Base-by-base conservation (phyloP, 2,329 filamentous ascomycete genomes). In the Dactylellina parvicollis region DNA sequence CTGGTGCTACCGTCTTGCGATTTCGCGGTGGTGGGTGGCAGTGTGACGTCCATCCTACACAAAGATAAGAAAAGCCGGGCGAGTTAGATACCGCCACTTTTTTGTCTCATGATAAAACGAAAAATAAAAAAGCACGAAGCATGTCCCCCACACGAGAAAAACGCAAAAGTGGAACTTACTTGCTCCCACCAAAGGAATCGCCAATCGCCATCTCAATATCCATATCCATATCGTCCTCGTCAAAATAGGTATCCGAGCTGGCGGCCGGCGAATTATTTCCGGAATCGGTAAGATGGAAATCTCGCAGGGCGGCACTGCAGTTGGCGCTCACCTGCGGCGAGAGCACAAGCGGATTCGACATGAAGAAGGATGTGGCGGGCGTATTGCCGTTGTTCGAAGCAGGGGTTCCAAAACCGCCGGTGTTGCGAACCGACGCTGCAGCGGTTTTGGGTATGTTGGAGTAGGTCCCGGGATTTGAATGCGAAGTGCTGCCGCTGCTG, bases 171-270 rank as follows among this genome's bases (percentile, higher is more conserved):
- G 46, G 24, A 26, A 50, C 54, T 14, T 66, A 73, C 69, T 66
- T 66, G 32, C 57, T 56, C 26, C 57, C 32, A n/a, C 47, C 55
- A 44, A 66, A 73, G 4, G 64, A 44, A 24, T 69, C 64, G 20
- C 61, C 69, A 26, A 73, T 59, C 24, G 60, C 55, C 69, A 73
- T 73, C 18, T 73, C 69, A 38, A 73, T 73, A 2, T 73, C 69
- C 69, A 73, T 73, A 9, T 65, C 59, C 69, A 73, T 73, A 9
- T 65, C 59, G 28, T 73, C 69, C 30, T 73, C 69, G 30, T 73
- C 69, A 20, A 73, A 73, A 42, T 65, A 73, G 4, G 69, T 73
- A 61, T 73, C 69, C 2, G 69, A 73, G 60, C 69, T 73, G 4
- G 40, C 69, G 26, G 69, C 69, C 5, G 69, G 69, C 20, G 69